Evolutionary conservation across 306 rosid species (phyloP).

Genomic region (Potentilla sterilis): DNA sequence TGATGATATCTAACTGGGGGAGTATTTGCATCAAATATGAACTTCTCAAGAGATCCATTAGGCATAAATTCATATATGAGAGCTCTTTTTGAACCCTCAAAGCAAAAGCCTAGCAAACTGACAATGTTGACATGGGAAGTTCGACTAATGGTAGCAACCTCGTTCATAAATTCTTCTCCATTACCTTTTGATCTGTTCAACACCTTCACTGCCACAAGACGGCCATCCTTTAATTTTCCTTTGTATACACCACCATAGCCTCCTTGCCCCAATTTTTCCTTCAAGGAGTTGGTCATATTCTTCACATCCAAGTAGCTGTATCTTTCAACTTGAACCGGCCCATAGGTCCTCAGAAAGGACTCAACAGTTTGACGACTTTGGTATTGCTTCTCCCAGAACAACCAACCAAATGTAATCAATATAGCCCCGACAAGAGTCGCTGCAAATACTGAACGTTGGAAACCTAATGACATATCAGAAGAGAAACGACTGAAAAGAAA

Average conservation of each 20-base stretch:
- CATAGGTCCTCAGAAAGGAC: constrained; percentile 16
- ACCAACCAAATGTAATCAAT: too few species aligned
- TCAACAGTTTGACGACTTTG: constrained; percentile 11
- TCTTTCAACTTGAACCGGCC: constrained; percentile 22
- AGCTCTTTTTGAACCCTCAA: constrained; percentile 23
- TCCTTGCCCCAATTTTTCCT: constrained; percentile 39
- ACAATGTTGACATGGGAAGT: constrained; percentile 14
- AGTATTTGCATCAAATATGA: constrained; percentile 24
- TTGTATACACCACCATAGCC: constrained; percentile 39
- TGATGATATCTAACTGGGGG: background rate
- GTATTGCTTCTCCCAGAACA: background rate
- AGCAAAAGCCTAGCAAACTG: constrained; percentile 13
- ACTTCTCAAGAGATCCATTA: constrained; percentile 50
- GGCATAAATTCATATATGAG: constrained; percentile 43
- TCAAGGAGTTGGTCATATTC: constrained; percentile 34
- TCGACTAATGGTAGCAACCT: background rate
- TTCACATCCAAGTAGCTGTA: constrained; percentile 25
- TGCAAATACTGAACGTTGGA: too few species aligned
- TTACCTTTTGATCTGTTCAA: background rate
- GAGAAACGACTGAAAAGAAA: too few species aligned
- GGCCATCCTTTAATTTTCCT: background rate
- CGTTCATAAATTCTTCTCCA: background rate
- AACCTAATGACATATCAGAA: too few species aligned
- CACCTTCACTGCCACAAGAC: background rate
- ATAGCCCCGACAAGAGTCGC: too few species aligned